Conservation (phyloP, 331 rosid genomes). For the Cydonia oblonga region DNA sequence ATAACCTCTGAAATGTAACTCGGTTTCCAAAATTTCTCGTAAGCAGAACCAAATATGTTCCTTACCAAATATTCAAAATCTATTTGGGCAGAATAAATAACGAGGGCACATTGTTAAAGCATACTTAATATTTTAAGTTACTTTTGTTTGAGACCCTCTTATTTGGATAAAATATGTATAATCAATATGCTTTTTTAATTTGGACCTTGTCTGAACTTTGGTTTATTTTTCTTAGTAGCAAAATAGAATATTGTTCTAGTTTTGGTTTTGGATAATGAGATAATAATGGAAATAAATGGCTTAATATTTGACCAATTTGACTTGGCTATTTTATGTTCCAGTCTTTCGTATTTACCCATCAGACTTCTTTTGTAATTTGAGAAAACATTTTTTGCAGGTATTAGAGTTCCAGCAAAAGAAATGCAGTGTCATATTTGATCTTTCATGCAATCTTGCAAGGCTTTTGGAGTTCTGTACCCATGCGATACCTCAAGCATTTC, state of each 20-base stretch:
- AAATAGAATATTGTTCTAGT: neutral
- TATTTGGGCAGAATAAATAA: neutral
- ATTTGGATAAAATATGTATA: neutral
- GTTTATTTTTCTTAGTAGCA: neutral
- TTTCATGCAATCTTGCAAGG: slow-evolving; percentile 89
- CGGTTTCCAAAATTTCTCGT: neutral
- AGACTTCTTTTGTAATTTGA: neutral
- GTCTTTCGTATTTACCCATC: neutral
- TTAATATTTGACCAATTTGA: neutral
- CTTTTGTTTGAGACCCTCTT: neutral
- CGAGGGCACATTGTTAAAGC: neutral
- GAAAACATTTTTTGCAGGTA: slow-evolving; percentile 48
- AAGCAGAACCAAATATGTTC: neutral
- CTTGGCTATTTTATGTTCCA: neutral
- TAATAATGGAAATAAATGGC: neutral
- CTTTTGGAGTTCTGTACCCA: slow-evolving; percentile 78
- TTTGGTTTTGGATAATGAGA: neutral
- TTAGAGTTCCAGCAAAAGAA: slow-evolving; percentile 89
- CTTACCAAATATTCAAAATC: neutral
- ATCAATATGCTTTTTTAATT: neutral
- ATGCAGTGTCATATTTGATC: slow-evolving; percentile 88
- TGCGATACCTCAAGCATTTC: slow-evolving; percentile 85
- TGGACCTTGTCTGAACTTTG: neutral
- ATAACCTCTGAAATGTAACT: neutral
- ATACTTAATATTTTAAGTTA: too few species aligned